Percentiles rank a stretch among this genome's conserved stretches.
These are phyloP conservation scores for Botrytis porri DNA, from an alignment of 2,329 filamentous ascomycete genomes.

Conservation along the genomic window DNA sequence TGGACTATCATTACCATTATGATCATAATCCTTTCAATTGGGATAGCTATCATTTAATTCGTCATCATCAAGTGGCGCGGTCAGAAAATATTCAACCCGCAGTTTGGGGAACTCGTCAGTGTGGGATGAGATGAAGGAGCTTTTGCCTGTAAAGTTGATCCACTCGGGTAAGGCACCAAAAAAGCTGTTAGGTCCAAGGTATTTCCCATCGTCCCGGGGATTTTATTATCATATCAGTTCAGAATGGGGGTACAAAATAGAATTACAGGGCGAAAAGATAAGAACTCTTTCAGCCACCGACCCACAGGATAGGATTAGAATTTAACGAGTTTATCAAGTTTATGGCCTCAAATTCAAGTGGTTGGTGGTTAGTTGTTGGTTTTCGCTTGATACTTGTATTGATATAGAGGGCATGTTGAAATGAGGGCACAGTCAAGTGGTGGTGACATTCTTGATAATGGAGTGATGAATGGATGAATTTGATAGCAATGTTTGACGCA, in stretches of 20 bases:
- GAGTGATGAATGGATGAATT: background rate
- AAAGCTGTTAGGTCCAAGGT: background rate
- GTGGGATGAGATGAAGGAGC: background rate
- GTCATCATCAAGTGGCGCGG: background rate
- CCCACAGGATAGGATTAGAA: slow-evolving; percentile 3
- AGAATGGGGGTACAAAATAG: background rate
- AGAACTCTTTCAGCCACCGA: slow-evolving; percentile 16
- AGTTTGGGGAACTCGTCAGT: background rate
- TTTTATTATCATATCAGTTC: background rate
- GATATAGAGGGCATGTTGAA: background rate
- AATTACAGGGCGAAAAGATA: slow-evolving; percentile 16
- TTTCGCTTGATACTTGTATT: slow-evolving; percentile 2
- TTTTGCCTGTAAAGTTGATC: background rate
- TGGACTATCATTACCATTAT: background rate
- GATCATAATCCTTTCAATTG: background rate
- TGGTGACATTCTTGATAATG: background rate
- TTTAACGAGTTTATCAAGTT: background rate
- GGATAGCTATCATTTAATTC: background rate
- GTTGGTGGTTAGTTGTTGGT: background rate
- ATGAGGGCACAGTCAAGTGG: slow-evolving; percentile 3
- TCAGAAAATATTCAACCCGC: slow-evolving; percentile 1
- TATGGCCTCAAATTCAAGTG: background rate
- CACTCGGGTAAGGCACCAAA: background rate
- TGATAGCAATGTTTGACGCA: background rate
- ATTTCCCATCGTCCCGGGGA: background rate